phyloP scores from a whole-genome alignment of 805 yeast species.

The Suhomyces sp. region DNA sequence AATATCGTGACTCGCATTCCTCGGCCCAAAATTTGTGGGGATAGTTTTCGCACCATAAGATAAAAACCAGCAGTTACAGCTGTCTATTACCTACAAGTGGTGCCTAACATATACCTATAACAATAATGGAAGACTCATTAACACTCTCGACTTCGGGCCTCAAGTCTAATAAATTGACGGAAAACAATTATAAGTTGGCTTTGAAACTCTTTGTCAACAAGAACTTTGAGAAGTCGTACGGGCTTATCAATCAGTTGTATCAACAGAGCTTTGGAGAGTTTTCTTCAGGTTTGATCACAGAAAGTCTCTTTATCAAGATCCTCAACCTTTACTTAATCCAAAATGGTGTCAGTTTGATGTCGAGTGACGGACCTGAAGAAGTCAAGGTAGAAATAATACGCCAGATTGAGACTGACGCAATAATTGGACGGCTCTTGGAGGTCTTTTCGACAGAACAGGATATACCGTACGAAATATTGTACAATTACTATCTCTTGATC shows the following conservation, averaged over 20 bases:
- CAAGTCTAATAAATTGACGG: constrained; percentile 1
- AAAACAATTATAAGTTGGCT: constrained; percentile 28
- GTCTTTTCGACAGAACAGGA: constrained; percentile 17
- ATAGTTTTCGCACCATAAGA: not conserved
- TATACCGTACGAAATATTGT: constrained; percentile 33
- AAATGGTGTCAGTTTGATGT: constrained; percentile 23
- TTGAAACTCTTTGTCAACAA: constrained; percentile 39
- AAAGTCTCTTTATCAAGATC: constrained; percentile 31
- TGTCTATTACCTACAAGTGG: not conserved
- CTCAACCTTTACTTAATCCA: constrained; percentile 35
- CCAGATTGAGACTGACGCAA: constrained; percentile 14
- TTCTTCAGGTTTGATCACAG: constrained; percentile 22
- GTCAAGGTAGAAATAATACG: constrained; percentile 9
- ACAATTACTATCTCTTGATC: constrained; percentile 28
- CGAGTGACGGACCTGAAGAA: constrained; percentile 7
- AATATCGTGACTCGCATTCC: not conserved
- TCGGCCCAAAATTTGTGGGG: not conserved
- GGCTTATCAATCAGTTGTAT: constrained; percentile 22
- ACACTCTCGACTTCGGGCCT: not conserved
- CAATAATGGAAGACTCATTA: constrained; percentile 2
- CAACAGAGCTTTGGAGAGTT: constrained; percentile 18
- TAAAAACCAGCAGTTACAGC: not conserved
- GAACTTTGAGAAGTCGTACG: constrained; percentile 32
- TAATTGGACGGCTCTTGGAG: constrained; percentile 15
- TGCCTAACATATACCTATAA: not conserved